Conservation (phyloP, 176 grass and related monocot species). For the Rhynchospora breviuscula region DNA sequence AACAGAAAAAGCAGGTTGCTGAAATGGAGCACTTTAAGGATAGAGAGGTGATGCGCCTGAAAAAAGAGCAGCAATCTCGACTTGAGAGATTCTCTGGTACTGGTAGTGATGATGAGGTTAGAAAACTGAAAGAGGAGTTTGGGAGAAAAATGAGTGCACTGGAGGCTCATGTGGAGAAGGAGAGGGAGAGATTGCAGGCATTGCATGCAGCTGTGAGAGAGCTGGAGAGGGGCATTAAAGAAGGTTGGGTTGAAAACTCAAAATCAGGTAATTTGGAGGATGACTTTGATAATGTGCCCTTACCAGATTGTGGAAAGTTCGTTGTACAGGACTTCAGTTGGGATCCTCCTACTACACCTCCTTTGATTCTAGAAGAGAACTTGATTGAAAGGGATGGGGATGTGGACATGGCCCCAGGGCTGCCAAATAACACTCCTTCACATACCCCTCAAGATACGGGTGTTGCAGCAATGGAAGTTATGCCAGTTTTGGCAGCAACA, state of each 20-base stretch:
- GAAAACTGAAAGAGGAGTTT: constrained; percentile 33
- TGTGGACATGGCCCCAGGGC: not conserved
- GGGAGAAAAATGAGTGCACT: constrained; percentile 32
- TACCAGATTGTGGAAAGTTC: constrained; percentile 50
- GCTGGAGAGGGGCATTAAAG: constrained; percentile 58
- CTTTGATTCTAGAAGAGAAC: not conserved
- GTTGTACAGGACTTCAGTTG: constrained; percentile 53
- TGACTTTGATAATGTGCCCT: constrained; percentile 59
- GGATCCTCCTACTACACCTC: constrained; percentile 2
- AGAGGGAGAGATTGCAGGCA: constrained; percentile 45
- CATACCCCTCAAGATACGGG: not conserved
- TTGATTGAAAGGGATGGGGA: not conserved
- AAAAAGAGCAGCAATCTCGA: constrained; percentile 32
- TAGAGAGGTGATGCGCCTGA: constrained; percentile 36
- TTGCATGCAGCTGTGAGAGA: constrained; percentile 42
- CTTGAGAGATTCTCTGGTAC: constrained; percentile 37
- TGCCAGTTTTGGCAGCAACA: not conserved
- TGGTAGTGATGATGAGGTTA: constrained; percentile 20
- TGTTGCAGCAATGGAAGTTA: not conserved
- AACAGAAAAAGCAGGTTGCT: constrained; percentile 44
- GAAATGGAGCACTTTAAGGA: constrained; percentile 42
- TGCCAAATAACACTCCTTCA: not conserved
- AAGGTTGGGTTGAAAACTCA: constrained; percentile 40
- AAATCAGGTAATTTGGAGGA: constrained; percentile 54
- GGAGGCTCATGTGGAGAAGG: constrained; percentile 45